Conservation (phyloP, 768 basidiomycete genomes). For the Phylloporus scabripes region DNA sequence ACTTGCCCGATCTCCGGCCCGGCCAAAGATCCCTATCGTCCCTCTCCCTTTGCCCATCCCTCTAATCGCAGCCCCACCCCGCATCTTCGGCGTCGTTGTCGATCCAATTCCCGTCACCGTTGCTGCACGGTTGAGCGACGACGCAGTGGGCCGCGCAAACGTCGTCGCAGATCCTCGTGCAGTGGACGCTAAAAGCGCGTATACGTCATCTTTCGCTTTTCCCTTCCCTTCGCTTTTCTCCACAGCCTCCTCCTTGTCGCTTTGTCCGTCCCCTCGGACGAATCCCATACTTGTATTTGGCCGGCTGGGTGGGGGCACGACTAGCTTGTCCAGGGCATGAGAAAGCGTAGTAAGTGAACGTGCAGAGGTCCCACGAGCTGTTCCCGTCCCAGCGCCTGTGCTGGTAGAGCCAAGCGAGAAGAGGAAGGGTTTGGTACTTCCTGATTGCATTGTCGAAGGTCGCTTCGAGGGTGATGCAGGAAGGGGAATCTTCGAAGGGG, state of each 20-base stretch:
- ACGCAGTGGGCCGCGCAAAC: slow-evolving; percentile 28
- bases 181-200: slow-evolving; percentile 6
- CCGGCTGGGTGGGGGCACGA: slow-evolving; percentile 56
- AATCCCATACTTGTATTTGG: slow-evolving; percentile 73
- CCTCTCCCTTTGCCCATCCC: slow-evolving; percentile 8
- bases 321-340: slow-evolving; percentile 65
- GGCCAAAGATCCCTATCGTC: slow-evolving; percentile 19
- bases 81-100: not conserved
- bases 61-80: not conserved
- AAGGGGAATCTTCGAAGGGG: slow-evolving; percentile 29
- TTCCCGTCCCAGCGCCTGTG: not conserved
- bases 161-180: slow-evolving; percentile 2
- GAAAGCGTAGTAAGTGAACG: slow-evolving; percentile 60
- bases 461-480: slow-evolving; percentile 18
- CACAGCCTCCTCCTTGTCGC: not conserved
- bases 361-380: slow-evolving; percentile 5
- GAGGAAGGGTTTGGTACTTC: slow-evolving; percentile 2
- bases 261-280: slow-evolving; percentile 27
- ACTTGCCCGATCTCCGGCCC: slow-evolving; percentile 31
- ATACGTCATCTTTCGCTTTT: slow-evolving; percentile 21
- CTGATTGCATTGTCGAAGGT: slow-evolving; percentile 4
- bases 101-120: slow-evolving; percentile 14
- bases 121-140: slow-evolving; percentile 26
- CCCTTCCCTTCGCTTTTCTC: slow-evolving; percentile 14
- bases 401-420: slow-evolving; percentile 5